These are phyloP conservation scores for Blastocystis hominis DNA, from an alignment of 352 stramenopile genomes.

Conservation along the genomic window DNA sequence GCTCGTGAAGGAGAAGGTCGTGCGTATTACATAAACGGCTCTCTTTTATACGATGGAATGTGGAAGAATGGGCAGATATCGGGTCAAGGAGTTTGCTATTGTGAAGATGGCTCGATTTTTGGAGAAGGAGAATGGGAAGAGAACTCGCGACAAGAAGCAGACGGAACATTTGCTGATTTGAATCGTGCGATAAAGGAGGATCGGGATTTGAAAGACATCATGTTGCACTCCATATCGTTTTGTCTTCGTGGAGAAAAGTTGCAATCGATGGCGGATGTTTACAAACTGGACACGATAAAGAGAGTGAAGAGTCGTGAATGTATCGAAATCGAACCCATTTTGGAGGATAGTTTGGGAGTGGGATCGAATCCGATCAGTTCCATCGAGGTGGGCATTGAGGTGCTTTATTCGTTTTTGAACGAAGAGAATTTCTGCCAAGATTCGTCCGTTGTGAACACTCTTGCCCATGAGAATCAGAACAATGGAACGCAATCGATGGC, in stretches of 20 bases:
- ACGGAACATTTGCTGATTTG: background rate
- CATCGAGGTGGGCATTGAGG: no score
- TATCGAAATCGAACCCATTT: background rate
- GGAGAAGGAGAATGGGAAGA: background rate
- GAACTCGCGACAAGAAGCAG: background rate
- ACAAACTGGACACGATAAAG: background rate
- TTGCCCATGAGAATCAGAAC: no score
- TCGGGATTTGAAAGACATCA: background rate
- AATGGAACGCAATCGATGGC: no score
- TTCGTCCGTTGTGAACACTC: no score
- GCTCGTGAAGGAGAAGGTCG: background rate
- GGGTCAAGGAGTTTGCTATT: background rate
- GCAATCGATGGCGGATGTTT: background rate
- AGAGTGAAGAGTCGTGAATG: background rate
- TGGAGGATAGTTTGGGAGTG: background rate
- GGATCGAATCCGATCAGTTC: background rate
- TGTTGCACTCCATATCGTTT: background rate
- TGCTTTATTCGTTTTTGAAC: no score
- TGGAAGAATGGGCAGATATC: slow-evolving; percentile 3
- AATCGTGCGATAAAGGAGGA: background rate
- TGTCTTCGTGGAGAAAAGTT: background rate
- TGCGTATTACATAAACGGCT: background rate
- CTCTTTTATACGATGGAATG: background rate
- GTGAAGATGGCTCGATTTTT: background rate
- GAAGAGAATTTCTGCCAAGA: no score